Evolutionary conservation across 164 flowering plant species (phyloP), one percentile per base, ranked within the genome.

Genomic region (Brasenia schreberi): DNA sequence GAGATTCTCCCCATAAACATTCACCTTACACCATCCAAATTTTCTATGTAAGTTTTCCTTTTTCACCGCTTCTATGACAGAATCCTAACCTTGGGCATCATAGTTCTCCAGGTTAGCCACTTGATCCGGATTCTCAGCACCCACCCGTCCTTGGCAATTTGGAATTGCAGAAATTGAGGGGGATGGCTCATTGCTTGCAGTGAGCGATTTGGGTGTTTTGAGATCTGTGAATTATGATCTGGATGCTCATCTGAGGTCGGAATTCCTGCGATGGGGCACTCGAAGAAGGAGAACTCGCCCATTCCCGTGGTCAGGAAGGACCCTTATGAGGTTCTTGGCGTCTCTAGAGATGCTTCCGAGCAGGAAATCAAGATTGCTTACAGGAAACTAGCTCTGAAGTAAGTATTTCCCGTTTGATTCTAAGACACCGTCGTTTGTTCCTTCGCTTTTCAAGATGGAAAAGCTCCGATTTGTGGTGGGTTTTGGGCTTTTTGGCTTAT

Each of bases 301-400:
- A 74, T 81, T 18, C 85, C 86, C 12, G 84, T 75, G 0, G 42
- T 70, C 64, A 81, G 98, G n/a, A 69, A 94, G 61, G 98, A 93
- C 78, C 98, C 95, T 0, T 93, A 93, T 64, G 98, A 93, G 87
- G 98, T 93, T 5, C 71, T 90, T 68, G 68, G 72, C 62, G 92
- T 93, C 0, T 68, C 97, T 5, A 86, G 81, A 68, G 96, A 93
- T 70, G 76, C 97, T 5, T 72, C 87, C 14, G 98, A 93, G 75
- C 98, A 93, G 80, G 97, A 93, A 74, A 93, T 93, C 63, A 93
- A 93, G 71, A 78, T 89, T 45, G 92, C 98, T 19, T 93, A 93
- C 59, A 80, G 96, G 67, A 93, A 85, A 76, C 94, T 93, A 53
- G 98, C 98, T 63, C 92, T 93, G 65, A 93, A 90, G 98, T 90